phyloP scores from a whole-genome alignment of 2,329 filamentous ascomycete species.

The Periglandula ipomoeae region DNA sequence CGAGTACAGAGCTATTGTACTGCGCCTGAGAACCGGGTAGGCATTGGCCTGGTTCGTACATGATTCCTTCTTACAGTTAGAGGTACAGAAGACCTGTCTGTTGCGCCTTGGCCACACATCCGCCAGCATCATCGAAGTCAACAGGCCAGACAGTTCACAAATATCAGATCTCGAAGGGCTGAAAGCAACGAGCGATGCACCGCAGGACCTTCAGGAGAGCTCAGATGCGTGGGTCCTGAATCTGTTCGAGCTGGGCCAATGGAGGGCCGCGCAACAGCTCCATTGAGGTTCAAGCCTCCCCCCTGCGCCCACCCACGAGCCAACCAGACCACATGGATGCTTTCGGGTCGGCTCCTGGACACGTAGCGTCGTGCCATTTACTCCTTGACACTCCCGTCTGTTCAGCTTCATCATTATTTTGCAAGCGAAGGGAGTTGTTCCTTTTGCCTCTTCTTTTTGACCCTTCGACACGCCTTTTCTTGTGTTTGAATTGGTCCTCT shows the following conservation, averaged over 20 bases:
- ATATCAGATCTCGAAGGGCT: too few species aligned
- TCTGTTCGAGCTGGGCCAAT: background rate
- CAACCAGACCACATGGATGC: background rate
- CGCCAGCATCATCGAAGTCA: too few species aligned
- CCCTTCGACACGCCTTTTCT: slow-evolving; percentile 1
- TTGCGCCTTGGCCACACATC: too few species aligned
- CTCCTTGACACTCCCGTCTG: background rate
- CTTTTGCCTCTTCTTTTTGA: background rate
- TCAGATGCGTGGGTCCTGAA: background rate
- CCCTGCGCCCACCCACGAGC: background rate
- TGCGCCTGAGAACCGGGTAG: too few species aligned
- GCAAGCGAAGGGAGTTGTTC: slow-evolving; percentile 5
- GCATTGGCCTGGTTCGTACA: too few species aligned
- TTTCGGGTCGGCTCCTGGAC: background rate
- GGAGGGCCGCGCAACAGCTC: background rate
- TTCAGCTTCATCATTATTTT: slow-evolving; percentile 6
- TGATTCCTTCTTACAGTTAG: too few species aligned
- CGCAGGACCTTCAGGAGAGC: background rate
- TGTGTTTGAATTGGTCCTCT: background rate
- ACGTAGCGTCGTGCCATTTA: background rate
- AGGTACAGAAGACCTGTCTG: too few species aligned
- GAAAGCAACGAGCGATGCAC: too few species aligned
- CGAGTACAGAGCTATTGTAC: too few species aligned
- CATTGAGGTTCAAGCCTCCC: background rate
- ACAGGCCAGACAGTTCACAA: too few species aligned